These are phyloP conservation scores for Stipa capillata DNA, from an alignment of 176 grass and related monocot genomes.

Conservation along the genomic window DNA sequence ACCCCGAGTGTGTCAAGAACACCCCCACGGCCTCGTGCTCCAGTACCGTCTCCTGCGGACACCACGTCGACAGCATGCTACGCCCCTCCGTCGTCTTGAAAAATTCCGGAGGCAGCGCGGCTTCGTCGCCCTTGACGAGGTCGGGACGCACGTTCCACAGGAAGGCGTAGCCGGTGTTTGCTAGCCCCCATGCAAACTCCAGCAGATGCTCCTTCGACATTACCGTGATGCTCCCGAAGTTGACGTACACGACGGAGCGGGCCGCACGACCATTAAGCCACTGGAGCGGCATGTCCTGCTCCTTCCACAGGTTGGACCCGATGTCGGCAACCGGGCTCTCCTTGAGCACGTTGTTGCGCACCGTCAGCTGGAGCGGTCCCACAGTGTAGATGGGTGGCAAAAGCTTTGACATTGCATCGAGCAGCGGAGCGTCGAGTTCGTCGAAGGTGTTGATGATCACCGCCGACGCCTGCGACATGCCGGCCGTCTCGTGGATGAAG, in stretches of 20 bases:
- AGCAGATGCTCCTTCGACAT: conserved; percentile 27
- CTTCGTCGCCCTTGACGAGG: conserved; percentile 21
- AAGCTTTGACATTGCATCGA: neutral
- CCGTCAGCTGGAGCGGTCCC: conserved; percentile 24
- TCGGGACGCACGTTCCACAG: conserved; percentile 46
- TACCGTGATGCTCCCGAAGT: conserved; percentile 53
- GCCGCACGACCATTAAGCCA: conserved; percentile 23
- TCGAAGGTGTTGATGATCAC: conserved; percentile 49
- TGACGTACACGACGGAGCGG: conserved; percentile 43
- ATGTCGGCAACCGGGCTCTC: conserved; percentile 1
- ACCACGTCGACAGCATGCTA: conserved; percentile 33
- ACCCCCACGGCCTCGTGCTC: conserved; percentile 45
- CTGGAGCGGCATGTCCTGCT: neutral
- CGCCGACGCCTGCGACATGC: conserved; percentile 18
- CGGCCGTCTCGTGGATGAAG: conserved; percentile 30
- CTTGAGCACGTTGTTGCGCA: neutral
- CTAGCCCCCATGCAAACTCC: conserved; percentile 59
- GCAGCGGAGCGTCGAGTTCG: conserved; percentile 22
- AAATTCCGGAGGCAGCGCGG: conserved; percentile 21
- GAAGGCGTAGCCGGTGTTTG: conserved; percentile 30
- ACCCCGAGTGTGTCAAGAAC: conserved; percentile 79
- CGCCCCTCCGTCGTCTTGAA: neutral
- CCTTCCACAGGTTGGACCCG: conserved; percentile 39
- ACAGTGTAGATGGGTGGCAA: conserved; percentile 10
- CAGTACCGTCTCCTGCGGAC: conserved; percentile 43